Base-by-base conservation (phyloP, 768 basidiomycete species). In the Kondoa malvinella region DNA sequence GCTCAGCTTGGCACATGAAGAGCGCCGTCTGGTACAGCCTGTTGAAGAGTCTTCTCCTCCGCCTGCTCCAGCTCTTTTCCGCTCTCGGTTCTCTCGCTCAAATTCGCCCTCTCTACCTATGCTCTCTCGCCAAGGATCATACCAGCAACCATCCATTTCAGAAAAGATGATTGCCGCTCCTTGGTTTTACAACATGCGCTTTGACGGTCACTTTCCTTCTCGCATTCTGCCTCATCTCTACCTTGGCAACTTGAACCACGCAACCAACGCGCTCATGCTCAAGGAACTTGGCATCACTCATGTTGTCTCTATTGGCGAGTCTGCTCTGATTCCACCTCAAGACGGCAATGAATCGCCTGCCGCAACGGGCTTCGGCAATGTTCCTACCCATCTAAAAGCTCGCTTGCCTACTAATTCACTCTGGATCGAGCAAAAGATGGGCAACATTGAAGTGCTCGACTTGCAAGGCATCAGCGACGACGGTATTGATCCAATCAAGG, bases 231-330 rank as follows among this genome's bases (percentile, higher is more conserved):
- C 89, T 67, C 92, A 89, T 78, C 81, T 97, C 75, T 75, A 68
- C 66, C 72, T 72, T 68, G 60, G 74, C 72, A 72, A 72, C 72
- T 90, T 90, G 76, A 89, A 91, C 73, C 94, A 97, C 73, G 94
- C 94, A 0, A 81, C 86, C 30, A 97, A 97, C 77, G 91, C 85
- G 65, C 89, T 88, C 74, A 95, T 97, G 92, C 84, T 97, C 1
- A 88, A 92, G 73, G 89, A 90, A 1, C 83, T 97, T 17, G 91
- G 91, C 29, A 92, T 97, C 73, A 94, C 92, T 1, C 92, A 97
- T 75, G 92, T 97, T 70, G 92, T 97, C 31, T 92, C 89, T 8
- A 91, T 96, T 1, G 94, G 94, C 62, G 94, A 96, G 80, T 91
- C 89, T 69, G 89, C 92, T 14, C 83, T 95, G 27, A 81, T 87